Conservation (phyloP, 2,329 filamentous ascomycete species). For the Nigrograna mackinnonii region DNA sequence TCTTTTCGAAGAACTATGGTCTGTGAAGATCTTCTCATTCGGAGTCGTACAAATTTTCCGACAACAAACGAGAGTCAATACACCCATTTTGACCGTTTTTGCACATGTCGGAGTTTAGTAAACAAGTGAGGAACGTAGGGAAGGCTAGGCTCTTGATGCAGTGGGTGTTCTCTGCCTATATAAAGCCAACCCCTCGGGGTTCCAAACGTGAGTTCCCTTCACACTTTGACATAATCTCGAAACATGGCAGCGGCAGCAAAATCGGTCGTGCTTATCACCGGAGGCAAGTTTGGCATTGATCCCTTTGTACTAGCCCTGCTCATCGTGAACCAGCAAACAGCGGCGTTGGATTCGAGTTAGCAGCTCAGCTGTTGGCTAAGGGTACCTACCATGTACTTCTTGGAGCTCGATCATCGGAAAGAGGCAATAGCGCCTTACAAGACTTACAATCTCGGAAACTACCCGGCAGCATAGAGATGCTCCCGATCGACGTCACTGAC, state of each 20-base stretch:
- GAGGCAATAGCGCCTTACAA: conserved; percentile 25
- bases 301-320: conserved; percentile 2
- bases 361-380: conserved; percentile 39
- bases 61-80: too few species aligned
- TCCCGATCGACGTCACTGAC: conserved; percentile 46
- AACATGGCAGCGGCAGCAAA: conserved; percentile 22
- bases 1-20: too few species aligned
- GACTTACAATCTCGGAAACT: conserved; percentile 18
- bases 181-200: too few species aligned
- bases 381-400: conserved; percentile 30
- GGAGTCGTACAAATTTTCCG: too few species aligned
- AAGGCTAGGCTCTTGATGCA: too few species aligned
- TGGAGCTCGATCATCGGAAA: conserved; percentile 15
- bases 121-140: too few species aligned
- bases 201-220: too few species aligned
- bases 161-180: too few species aligned
- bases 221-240: too few species aligned
- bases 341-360: conserved; percentile 53
- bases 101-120: too few species aligned
- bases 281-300: conserved; percentile 25
- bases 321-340: conserved; percentile 38
- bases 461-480: conserved; percentile 33
- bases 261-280: conserved; percentile 37
- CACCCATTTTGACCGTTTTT: too few species aligned
- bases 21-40: too few species aligned